Conservation (phyloP, 768 basidiomycete genomes). For the Grammothele lineata region DNA sequence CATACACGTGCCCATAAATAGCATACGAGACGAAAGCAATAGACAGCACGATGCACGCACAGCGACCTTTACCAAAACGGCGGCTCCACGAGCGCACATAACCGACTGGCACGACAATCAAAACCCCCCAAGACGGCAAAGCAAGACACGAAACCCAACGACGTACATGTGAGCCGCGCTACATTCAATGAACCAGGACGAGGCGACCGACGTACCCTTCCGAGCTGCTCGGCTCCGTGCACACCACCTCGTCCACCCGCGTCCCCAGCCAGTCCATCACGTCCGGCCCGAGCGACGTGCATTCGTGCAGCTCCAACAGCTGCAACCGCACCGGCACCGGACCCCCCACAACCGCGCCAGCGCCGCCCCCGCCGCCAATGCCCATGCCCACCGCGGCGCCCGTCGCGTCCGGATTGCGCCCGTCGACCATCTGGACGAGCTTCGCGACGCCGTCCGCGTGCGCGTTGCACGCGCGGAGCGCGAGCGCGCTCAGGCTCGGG, state of each 20-base stretch:
- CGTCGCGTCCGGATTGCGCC: slow-evolving; percentile 54
- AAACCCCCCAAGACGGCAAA: no score
- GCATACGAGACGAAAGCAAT: no score
- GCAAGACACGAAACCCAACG: no score
- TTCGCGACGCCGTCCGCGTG: slow-evolving; percentile 62
- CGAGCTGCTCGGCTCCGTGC: slow-evolving; percentile 54
- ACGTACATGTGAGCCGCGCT: no score
- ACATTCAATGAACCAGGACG: slow-evolving; percentile 10
- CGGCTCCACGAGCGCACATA: no score
- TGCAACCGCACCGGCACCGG: slow-evolving; percentile 51
- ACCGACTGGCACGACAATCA: no score
- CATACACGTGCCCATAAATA: no score
- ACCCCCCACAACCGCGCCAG: slow-evolving; percentile 33
- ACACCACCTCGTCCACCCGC: slow-evolving; percentile 58
- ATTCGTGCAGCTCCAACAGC: slow-evolving; percentile 62
- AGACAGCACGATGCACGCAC: neutral
- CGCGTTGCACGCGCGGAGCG: slow-evolving; percentile 60
- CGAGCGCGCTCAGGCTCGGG: slow-evolving; percentile 55
- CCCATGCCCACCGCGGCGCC: slow-evolving; percentile 17
- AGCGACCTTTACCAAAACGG: no score
- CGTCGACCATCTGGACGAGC: slow-evolving; percentile 69
- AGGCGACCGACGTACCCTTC: slow-evolving; percentile 32
- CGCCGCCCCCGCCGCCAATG: neutral
- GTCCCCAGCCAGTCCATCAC: slow-evolving; percentile 64
- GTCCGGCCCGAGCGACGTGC: slow-evolving; percentile 61